Conservation (phyloP, 768 basidiomycete species). For the Fistulinella prunicolor region DNA sequence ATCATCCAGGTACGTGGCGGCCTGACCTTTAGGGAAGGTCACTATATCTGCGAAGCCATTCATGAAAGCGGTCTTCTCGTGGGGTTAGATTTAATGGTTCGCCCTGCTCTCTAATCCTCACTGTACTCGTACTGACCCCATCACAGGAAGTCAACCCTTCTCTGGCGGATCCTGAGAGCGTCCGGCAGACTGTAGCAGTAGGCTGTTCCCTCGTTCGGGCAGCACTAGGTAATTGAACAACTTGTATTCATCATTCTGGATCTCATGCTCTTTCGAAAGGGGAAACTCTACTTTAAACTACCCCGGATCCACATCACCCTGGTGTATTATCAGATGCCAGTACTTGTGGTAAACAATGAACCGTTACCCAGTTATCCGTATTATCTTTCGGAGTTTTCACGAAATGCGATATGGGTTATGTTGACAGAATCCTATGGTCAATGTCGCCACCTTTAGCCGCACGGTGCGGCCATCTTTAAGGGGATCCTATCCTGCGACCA, state of each 20-base stretch:
- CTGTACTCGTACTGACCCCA: conserved; percentile 13
- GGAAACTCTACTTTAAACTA: conserved; percentile 33
- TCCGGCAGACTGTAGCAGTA: conserved; percentile 84
- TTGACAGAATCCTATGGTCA: too few species aligned
- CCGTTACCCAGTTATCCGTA: too few species aligned
- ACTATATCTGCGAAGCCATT: conserved; percentile 93
- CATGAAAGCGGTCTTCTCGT: conserved; percentile 92
- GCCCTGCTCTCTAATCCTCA: conserved; percentile 17
- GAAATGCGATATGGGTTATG: too few species aligned
- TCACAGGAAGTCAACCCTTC: conserved; percentile 95
- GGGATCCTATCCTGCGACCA: too few species aligned
- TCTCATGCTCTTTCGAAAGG: conserved; percentile 23
- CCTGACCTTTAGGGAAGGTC: conserved; percentile 95
- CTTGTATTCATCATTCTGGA: background rate
- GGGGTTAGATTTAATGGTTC: conserved; percentile 89
- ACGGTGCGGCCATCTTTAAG: too few species aligned
- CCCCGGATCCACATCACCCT: background rate
- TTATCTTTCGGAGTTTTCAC: too few species aligned
- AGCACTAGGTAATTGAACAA: conserved; percentile 62
- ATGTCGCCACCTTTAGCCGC: too few species aligned
- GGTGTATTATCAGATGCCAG: conserved; percentile 1
- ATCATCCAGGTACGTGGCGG: conserved; percentile 78
- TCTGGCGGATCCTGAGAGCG: conserved; percentile 69
- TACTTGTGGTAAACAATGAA: too few species aligned
- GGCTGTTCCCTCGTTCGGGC: conserved; percentile 84